Conservation (phyloP, 352 stramenopile species). For the Phytophthora uliginosa region DNA sequence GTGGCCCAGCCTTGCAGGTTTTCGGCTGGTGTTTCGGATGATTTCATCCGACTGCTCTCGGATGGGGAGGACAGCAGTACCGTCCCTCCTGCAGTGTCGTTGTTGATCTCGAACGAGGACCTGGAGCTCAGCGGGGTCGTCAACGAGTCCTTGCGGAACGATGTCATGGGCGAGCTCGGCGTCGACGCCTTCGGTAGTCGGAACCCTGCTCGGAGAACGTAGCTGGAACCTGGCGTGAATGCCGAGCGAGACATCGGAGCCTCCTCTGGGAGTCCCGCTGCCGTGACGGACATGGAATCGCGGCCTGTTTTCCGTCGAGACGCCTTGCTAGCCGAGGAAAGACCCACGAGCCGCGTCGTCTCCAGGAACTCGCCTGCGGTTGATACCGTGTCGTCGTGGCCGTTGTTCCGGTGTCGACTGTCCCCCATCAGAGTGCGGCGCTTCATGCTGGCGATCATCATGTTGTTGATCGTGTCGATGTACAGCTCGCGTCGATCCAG, state of each 20-base stretch:
- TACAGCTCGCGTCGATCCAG: conserved; percentile 84
- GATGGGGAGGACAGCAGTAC: conserved; percentile 27
- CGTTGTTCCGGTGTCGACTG: conserved; percentile 26
- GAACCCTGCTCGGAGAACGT: conserved; percentile 68
- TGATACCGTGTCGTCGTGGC: conserved; percentile 33
- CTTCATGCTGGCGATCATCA: conserved; percentile 80
- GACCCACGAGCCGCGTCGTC: conserved; percentile 50
- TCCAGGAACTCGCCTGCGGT: conserved; percentile 53
- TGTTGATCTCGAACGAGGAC: conserved; percentile 34
- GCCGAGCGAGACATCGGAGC: conserved; percentile 32
- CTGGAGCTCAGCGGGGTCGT: conserved; percentile 31
- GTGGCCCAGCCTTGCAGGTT: conserved; percentile 50
- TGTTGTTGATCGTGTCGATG: conserved; percentile 84
- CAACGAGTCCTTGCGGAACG: conserved; percentile 32
- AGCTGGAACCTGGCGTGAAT: conserved; percentile 52
- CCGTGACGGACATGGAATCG: conserved; percentile 40
- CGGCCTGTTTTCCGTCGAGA: conserved; percentile 40
- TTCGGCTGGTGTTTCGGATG: conserved; percentile 30
- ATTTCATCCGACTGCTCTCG: conserved; percentile 24
- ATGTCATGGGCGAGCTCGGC: conserved; percentile 32
- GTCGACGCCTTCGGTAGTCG: conserved; percentile 61
- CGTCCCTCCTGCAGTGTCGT: conserved; percentile 11
- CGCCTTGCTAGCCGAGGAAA: conserved; percentile 23
- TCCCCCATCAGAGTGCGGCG: conserved; percentile 61
- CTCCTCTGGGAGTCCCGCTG: conserved; percentile 43